Evolutionary conservation across 2,329 filamentous ascomycete genomes (phyloP).

Genomic region (Rutstroemia sp.): DNA sequence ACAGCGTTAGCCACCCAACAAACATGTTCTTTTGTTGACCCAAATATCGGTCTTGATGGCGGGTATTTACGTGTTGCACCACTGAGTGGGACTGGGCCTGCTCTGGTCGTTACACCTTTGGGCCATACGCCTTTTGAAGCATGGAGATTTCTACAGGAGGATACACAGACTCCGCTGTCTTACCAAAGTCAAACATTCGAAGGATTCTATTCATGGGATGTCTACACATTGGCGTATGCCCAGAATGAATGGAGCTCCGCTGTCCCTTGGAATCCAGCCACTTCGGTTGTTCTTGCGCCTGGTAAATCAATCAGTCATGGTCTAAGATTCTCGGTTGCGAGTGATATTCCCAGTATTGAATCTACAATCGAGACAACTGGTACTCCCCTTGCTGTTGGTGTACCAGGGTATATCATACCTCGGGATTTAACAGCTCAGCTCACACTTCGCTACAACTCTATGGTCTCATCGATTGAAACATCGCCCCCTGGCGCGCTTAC

Average conservation of each 20-base stretch:
- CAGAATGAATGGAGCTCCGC: constrained; percentile 46
- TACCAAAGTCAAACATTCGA: constrained; percentile 51
- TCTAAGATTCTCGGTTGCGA: constrained; percentile 42
- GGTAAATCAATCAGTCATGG: constrained; percentile 42
- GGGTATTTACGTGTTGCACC: constrained; percentile 49
- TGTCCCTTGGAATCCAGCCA: constrained; percentile 48
- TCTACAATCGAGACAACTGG: constrained; percentile 36
- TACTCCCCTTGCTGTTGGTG: constrained; percentile 42
- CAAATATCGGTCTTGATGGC: constrained; percentile 52
- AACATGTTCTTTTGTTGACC: constrained; percentile 48
- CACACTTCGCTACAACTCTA: constrained; percentile 35
- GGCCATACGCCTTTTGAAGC: constrained; percentile 44
- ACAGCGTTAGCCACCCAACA: constrained; percentile 40
- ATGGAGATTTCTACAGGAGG: constrained; percentile 45
- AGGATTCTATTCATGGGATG: constrained; percentile 54
- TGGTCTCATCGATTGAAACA: constrained; percentile 34
- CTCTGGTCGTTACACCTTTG: constrained; percentile 41
- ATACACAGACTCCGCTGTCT: constrained; percentile 30
- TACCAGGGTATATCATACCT: constrained; percentile 49
- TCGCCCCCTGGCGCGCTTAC: constrained; percentile 34
- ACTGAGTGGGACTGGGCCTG: constrained; percentile 43
- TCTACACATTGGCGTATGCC: constrained; percentile 45
- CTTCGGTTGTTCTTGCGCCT: constrained; percentile 37
- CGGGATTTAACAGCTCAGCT: constrained; percentile 39
- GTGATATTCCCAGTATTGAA: constrained; percentile 41